A percentile compares a stretch with the other conserved stretches of the same genome.
phyloP scores from a whole-genome alignment of 1,139 yeast genomes.

The Nematodospora anomalae region DNA sequence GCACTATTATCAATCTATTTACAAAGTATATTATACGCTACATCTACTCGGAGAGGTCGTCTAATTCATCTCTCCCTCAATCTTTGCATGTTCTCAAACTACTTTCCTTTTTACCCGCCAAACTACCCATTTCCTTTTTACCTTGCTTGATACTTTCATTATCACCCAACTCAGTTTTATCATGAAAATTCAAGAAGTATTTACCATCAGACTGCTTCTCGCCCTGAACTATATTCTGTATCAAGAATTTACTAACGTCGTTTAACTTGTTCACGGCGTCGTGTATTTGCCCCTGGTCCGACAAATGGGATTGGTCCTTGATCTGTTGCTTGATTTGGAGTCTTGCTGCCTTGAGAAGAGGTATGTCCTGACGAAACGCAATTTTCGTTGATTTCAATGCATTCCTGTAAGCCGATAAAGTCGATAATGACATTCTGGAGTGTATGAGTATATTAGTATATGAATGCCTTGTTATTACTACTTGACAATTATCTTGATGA shows the following conservation, averaged over 20 bases:
- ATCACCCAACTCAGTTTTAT: conserved; percentile 86
- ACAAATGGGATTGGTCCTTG: conserved; percentile 30
- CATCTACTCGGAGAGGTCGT: too few species aligned
- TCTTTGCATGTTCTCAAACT: conserved; percentile 16
- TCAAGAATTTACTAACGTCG: conserved; percentile 68
- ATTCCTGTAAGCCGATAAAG: conserved; percentile 60
- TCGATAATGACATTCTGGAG: conserved; percentile 16
- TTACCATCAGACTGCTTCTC: conserved; percentile 46
- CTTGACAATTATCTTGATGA: too few species aligned
- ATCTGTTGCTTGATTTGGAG: conserved; percentile 63
- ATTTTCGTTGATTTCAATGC: conserved; percentile 70
- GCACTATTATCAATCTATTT: too few species aligned
- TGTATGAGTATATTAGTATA: background rate
- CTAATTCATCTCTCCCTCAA: too few species aligned
- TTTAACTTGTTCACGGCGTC: conserved; percentile 62
- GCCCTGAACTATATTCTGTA: conserved; percentile 84
- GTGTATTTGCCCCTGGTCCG: conserved; percentile 37
- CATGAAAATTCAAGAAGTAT: conserved; percentile 66
- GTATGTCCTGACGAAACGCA: conserved; percentile 61
- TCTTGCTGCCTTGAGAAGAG: conserved; percentile 63
- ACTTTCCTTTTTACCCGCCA: conserved; percentile 36
- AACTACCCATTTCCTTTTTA: conserved; percentile 39
- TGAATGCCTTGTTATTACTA: too few species aligned
- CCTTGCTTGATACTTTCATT: conserved; percentile 56
- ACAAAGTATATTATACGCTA: too few species aligned